Evolutionary conservation across 129 eudicot genomes (phyloP).

Genomic region (Flaveria linearis): DNA sequence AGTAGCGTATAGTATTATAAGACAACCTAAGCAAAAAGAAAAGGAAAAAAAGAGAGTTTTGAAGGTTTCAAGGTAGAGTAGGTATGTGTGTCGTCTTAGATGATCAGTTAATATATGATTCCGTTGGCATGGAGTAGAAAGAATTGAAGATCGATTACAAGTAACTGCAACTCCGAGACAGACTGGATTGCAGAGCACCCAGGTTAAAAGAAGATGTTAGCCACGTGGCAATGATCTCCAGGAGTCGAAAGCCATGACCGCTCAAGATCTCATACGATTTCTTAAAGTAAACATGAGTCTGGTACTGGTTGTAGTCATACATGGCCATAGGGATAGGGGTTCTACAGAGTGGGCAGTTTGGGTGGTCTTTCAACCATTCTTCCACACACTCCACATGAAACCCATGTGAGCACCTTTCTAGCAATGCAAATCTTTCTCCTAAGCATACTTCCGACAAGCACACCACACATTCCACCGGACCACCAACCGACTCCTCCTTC

Average conservation of each 20-base stretch:
- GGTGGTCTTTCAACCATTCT: slow-evolving; percentile 31
- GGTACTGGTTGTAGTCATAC: no score
- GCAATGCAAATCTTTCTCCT: slow-evolving; percentile 22
- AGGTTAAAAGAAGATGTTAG: slow-evolving; percentile 17
- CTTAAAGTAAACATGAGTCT: no score
- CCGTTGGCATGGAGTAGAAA: not conserved
- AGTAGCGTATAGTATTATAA: no score
- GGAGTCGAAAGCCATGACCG: not conserved
- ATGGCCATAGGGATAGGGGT: not conserved
- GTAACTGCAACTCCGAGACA: slow-evolving; percentile 34
- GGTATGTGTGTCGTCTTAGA: no score
- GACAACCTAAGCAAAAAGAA: no score
- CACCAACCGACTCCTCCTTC: not conserved
- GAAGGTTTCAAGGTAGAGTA: no score
- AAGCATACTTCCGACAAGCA: slow-evolving; percentile 22
- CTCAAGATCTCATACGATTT: not conserved
- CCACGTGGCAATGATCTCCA: not conserved
- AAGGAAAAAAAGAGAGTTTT: not conserved
- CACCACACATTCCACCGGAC: slow-evolving; percentile 31
- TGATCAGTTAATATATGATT: no score
- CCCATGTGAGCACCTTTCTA: slow-evolving; percentile 30
- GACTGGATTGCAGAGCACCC: slow-evolving; percentile 12
- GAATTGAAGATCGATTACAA: slow-evolving; percentile 16
- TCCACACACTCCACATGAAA: slow-evolving; percentile 38
- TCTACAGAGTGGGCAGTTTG: slow-evolving; percentile 43